These are phyloP conservation scores for Tephrocybe sp. DNA, from an alignment of 768 basidiomycete genomes.

Conservation along the genomic window DNA sequence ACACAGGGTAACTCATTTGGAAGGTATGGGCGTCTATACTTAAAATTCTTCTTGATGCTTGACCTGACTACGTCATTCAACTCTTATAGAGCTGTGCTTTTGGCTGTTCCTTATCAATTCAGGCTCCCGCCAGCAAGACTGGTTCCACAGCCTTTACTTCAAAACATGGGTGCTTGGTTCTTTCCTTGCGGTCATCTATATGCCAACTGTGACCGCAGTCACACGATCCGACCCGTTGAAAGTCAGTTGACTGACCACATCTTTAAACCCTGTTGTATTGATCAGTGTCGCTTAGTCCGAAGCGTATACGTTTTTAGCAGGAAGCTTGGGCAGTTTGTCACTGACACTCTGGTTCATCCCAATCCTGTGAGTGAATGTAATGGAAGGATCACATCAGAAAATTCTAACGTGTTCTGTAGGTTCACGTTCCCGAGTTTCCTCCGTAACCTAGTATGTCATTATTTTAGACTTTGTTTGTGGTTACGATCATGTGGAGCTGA, in stretches of 20 bases:
- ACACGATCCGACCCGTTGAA: conserved; percentile 57
- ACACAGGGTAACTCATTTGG: conserved; percentile 70
- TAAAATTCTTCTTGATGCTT: neutral
- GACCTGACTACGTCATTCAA: conserved; percentile 3
- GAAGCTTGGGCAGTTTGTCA: conserved; percentile 64
- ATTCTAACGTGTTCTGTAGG: conserved; percentile 39
- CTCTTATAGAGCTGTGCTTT: conserved; percentile 71
- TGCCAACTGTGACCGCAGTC: conserved; percentile 69
- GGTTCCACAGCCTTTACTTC: conserved; percentile 78
- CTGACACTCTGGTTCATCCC: conserved; percentile 76
- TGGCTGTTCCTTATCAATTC: conserved; percentile 83
- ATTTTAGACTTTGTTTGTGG: neutral
- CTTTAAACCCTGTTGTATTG: conserved; percentile 1
- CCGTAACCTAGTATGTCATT: conserved; percentile 48
- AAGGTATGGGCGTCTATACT: conserved; percentile 46
- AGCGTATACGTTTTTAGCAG: conserved; percentile 66
- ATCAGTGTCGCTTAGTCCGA: conserved; percentile 48
- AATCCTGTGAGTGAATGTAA: conserved; percentile 47
- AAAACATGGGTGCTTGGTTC: conserved; percentile 72
- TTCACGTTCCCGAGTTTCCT: conserved; percentile 71
- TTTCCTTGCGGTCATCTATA: conserved; percentile 51
- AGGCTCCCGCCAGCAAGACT: conserved; percentile 58
- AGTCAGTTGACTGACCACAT: conserved; percentile 33
- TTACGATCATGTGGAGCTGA: neutral
- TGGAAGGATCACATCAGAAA: neutral